Evolutionary conservation across 352 stramenopile genomes (phyloP), one percentile per base, ranked within the genome.

Genomic region (Phytophthora citrophthora): DNA sequence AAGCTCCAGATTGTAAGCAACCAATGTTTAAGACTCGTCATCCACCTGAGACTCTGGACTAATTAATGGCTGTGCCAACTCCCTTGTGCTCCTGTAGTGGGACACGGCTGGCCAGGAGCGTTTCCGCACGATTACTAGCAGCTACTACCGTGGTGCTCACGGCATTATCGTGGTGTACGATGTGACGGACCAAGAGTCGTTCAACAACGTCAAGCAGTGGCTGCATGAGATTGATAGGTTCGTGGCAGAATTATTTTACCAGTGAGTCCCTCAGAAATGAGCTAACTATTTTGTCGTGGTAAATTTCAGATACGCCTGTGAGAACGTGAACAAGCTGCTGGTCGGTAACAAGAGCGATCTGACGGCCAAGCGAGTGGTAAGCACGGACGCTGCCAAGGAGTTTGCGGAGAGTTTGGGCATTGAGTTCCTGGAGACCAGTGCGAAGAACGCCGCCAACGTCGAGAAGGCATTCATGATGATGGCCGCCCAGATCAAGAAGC

Each of bases 161-260:
- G 98, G 98, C 43, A 99, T 99, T 78, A 99, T 99, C 61, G 89
- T 99, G 12, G 97, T 99, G 62, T 99, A 99, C 77, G 98, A 99
- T 68, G 96, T 99, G 39, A 99, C 97, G 53, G 96, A 99, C 80
- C 84, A 94, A 40, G 95, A 98, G 72, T 98, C 93, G 5, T 99
- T 99, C 82, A 95, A 99, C 76, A 97, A 99, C 68, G 96, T 99
- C 23, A 99, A 98, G 81, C 95, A 99, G 72, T 99, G 97, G 97
- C 84, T 99, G 26, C 97, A 98, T 64, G 95, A 98, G 59, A 91
- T 93, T 47, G 82, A 93, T 77, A 80, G 83, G 81, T 92, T 51
- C 50, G 70, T 68, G 9, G 13, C 9, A 34, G 53, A 4, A 1
- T 61, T 53, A 23, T 3, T 39, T 7, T 32, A 50, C 23, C 16